phyloP scores from a whole-genome alignment of 805 yeast species.

The Scheffersomyces stipitis region DNA sequence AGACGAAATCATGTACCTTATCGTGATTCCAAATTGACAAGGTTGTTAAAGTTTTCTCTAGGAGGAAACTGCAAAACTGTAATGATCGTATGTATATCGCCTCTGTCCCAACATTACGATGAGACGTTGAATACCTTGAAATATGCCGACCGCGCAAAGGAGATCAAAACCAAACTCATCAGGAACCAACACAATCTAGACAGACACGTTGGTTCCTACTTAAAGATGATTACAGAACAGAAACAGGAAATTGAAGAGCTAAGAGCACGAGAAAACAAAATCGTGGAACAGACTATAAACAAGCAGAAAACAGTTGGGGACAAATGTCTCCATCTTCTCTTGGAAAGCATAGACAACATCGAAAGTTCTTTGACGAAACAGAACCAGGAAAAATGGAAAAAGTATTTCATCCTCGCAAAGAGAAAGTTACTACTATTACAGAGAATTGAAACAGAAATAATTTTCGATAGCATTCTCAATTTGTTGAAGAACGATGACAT shows the following conservation, averaged over 20 bases:
- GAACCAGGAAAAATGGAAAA: conserved; percentile 44
- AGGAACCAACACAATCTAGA: conserved; percentile 75
- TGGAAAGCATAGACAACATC: conserved; percentile 44
- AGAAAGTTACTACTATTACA: conserved; percentile 46
- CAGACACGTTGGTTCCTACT: conserved; percentile 80
- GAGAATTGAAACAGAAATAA: conserved; percentile 33
- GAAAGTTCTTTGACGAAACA: conserved; percentile 41
- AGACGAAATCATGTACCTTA: conserved; percentile 79
- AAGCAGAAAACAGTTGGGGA: conserved; percentile 35
- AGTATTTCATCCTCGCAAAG: conserved; percentile 45
- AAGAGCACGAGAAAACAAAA: conserved; percentile 49
- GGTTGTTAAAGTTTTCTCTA: conserved; percentile 81
- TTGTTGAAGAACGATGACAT: not conserved
- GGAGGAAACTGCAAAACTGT: conserved; percentile 95
- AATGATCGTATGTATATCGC: conserved; percentile 93
- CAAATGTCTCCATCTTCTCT: conserved; percentile 37
- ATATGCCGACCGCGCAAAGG: conserved; percentile 90
- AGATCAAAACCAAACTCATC: conserved; percentile 76
- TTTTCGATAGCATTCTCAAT: conserved; percentile 6
- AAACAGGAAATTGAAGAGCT: conserved; percentile 70
- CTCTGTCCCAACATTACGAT: conserved; percentile 83
- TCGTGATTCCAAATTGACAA: conserved; percentile 84
- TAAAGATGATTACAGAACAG: conserved; percentile 82
- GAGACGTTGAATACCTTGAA: conserved; percentile 89
- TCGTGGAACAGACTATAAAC: conserved; percentile 38